Evolutionary conservation across 202 grass and related monocot genomes (phyloP).

Genomic region (Elaeis oleifera): DNA sequence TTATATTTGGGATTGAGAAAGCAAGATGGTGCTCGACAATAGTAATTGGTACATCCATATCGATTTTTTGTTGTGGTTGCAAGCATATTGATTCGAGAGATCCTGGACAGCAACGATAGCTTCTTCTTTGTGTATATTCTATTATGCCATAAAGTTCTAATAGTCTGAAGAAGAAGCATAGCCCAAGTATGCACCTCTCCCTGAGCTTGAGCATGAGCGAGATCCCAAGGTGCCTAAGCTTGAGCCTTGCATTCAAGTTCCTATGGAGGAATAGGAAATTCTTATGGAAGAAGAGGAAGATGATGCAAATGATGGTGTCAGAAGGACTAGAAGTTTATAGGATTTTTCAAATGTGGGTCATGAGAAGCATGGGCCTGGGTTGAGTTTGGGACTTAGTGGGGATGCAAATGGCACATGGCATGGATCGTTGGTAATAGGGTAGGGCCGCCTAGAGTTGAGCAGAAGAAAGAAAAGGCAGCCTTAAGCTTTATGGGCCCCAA

Average conservation of each 20-base stretch:
- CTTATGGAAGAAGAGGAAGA: slow-evolving; percentile 22
- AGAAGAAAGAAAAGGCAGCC: too few species aligned
- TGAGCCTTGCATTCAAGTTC: slow-evolving; percentile 11
- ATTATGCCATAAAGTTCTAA: too few species aligned
- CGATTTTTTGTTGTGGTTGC: too few species aligned
- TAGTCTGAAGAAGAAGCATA: slow-evolving; percentile 14
- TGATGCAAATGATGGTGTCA: slow-evolving; percentile 13
- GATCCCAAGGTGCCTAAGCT: slow-evolving; percentile 8
- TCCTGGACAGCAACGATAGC: too few species aligned
- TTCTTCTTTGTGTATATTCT: too few species aligned
- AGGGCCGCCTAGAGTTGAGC: too few species aligned
- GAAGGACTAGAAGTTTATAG: slow-evolving; percentile 17
- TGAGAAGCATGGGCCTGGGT: slow-evolving; percentile 29
- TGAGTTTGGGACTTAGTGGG: slow-evolving; percentile 37
- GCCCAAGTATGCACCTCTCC: slow-evolving; percentile 5
- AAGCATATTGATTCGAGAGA: too few species aligned
- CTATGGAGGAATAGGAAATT: slow-evolving; percentile 34
- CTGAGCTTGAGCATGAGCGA: slow-evolving; percentile 1
- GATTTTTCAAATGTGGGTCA: slow-evolving; percentile 14
- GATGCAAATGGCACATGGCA: neutral
- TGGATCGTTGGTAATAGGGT: too few species aligned
- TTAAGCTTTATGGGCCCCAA: too few species aligned
- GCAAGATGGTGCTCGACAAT: too few species aligned
- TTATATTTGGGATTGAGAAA: too few species aligned
- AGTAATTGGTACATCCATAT: too few species aligned